phyloP scores from a whole-genome alignment of 306 rosid genomes.

The Chamaecrista fasciculata region DNA sequence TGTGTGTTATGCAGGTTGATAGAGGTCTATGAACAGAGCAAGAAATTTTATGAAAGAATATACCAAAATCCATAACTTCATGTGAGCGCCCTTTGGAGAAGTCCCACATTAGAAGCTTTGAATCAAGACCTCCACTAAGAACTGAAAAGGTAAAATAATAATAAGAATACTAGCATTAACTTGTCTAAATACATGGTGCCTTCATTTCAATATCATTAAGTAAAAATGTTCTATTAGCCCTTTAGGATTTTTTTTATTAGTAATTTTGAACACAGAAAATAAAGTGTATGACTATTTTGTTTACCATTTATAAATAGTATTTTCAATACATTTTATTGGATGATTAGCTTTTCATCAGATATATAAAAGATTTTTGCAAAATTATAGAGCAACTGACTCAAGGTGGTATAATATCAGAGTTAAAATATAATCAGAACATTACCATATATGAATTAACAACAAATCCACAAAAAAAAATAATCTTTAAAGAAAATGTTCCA shows the following conservation, averaged over 20 bases:
- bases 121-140: conserved; percentile 91
- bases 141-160: conserved; percentile 53
- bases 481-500: neutral
- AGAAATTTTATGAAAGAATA: conserved; percentile 19
- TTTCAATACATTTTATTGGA: conserved; percentile 3
- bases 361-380: neutral
- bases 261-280: neutral
- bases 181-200: neutral
- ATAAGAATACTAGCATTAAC: conserved; percentile 18
- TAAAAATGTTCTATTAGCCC: neutral
- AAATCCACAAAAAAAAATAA: conserved; percentile 1
- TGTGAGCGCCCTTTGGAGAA: conserved; percentile 81
- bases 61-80: conserved; percentile 70
- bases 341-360: neutral
- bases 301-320: neutral
- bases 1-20: neutral
- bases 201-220: neutral
- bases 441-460: neutral
- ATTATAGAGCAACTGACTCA: neutral
- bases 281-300: neutral
- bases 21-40: conserved; percentile 6
- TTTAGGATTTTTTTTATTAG: neutral
- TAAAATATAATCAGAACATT: neutral
- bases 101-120: conserved; percentile 85
- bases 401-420: neutral